Conservation (phyloP, 2,329 filamentous ascomycete species). For the Ophiostoma montium region DNA sequence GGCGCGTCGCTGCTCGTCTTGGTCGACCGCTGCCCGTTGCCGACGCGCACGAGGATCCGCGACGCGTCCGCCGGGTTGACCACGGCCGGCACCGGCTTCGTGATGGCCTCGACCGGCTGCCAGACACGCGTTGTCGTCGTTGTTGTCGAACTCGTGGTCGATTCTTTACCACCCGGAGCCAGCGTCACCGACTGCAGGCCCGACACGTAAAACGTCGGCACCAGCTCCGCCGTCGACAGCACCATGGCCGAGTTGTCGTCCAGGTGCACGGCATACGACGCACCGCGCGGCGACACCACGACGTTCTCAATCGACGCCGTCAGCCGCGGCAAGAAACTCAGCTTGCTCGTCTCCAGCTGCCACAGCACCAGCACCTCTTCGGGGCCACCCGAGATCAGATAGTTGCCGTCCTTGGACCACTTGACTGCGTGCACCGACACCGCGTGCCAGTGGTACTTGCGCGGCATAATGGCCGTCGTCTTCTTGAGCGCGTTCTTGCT, state of each 20-base stretch:
- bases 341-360: conserved; percentile 79
- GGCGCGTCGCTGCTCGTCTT: conserved; percentile 18
- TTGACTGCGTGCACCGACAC: conserved; percentile 70
- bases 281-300: conserved; percentile 63
- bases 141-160: too few species aligned
- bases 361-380: conserved; percentile 84
- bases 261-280: conserved; percentile 70
- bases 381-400: conserved; percentile 81
- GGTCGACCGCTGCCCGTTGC: conserved; percentile 40
- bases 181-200: conserved; percentile 58
- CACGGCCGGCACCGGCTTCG: conserved; percentile 41
- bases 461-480: conserved; percentile 36
- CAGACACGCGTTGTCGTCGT: conserved; percentile 28
- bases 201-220: conserved; percentile 69
- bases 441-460: conserved; percentile 83
- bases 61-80: conserved; percentile 49
- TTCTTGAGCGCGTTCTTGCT: conserved; percentile 19
- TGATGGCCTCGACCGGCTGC: conserved; percentile 28
- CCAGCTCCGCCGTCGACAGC: conserved; percentile 77
- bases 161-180: conserved; percentile 26
- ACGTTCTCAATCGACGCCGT: conserved; percentile 74
- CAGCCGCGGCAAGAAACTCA: conserved; percentile 79
- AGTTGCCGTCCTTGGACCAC: conserved; percentile 89
- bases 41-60: conserved; percentile 54
- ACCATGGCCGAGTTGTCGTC: conserved; percentile 89